Evolutionary conservation across 106 monocot species (phyloP), one percentile per base, ranked within the genome.

Genomic region (Cymbidium sinense): DNA sequence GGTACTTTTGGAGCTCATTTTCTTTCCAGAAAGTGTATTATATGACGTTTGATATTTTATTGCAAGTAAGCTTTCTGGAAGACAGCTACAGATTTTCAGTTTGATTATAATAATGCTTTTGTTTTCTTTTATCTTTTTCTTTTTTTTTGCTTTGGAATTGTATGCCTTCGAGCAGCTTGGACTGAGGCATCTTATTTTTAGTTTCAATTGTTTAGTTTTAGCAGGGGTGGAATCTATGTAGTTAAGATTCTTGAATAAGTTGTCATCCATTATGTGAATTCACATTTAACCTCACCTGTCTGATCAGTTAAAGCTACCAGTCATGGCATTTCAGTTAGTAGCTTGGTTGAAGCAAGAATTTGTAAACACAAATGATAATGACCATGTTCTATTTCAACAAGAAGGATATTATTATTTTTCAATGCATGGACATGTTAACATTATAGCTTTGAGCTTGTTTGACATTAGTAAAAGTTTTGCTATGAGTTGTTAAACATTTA

Each of bases 1-100:
- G 94, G 96, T 98, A 83, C 55, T 80, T 41, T 50, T 61, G 21
- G 27, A 62, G 61, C 27, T 27, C 6, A 62, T 62, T 62, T 27
- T 25, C 23, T 25, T 62, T 27, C 9, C 10, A 25, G 61, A 11
- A 58, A 62, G 7, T 62, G 61, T 5, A 47, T 47, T 47, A 47
- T 23, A 2, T 62, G 61, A 62, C 9, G 5, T 62, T 62, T 25
- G 25, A 25, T 62, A 62, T 7, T 62, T 62, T 25, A 25, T 62
- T 62, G 61, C 27, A 25, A 9, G 61, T 2, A 47, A 47, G 0
- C 47, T 13, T 47, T 1, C 13, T 13, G 15, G 47, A 47, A 13
- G 47, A 47, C 13, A 47, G 11, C 1, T 47, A 11, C 13, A 2
- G 47, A 47, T 47, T 2, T 47, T 13, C 47, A 47, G 47, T 47